These are phyloP conservation scores for Plenodomus lindquistii DNA, from an alignment of 2,329 filamentous ascomycete genomes.

Conservation along the genomic window DNA sequence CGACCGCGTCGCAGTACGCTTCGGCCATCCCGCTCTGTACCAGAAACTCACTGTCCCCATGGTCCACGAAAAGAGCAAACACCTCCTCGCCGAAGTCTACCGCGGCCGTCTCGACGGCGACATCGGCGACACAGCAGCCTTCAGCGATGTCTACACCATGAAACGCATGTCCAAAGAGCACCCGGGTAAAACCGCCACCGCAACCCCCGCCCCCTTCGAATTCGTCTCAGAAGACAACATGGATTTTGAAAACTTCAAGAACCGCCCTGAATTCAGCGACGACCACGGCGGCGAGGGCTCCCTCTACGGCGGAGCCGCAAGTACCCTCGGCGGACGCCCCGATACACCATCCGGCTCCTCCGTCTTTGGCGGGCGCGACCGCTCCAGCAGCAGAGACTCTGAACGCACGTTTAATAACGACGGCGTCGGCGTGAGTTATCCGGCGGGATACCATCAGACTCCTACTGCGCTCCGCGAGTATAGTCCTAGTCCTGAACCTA, in stretches of 20 bases:
- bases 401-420: slow-evolving; percentile 32
- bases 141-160: slow-evolving; percentile 81
- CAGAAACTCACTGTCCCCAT: slow-evolving; percentile 89
- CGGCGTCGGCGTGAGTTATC: slow-evolving; percentile 50
- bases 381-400: slow-evolving; percentile 30
- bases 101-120: slow-evolving; percentile 74
- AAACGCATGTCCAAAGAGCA: slow-evolving; percentile 71
- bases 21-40: slow-evolving; percentile 90
- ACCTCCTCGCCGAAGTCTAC: slow-evolving; percentile 83
- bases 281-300: slow-evolving; percentile 77
- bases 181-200: slow-evolving; percentile 56
- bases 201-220: slow-evolving; percentile 69
- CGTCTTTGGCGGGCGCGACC: slow-evolving; percentile 22
- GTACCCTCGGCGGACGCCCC: slow-evolving; percentile 59
- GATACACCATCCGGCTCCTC: slow-evolving; percentile 61
- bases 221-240: slow-evolving; percentile 83
- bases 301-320: slow-evolving; percentile 62
- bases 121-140: slow-evolving; percentile 63
- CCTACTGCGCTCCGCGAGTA: slow-evolving; percentile 48
- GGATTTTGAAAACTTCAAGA: slow-evolving; percentile 91
- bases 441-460: slow-evolving; percentile 53
- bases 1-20: slow-evolving; percentile 74
- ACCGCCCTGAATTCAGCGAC: slow-evolving; percentile 83
- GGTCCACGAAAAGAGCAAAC: slow-evolving; percentile 89
- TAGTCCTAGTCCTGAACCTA: slow-evolving; percentile 43